Conservation (phyloP, 306 rosid genomes). For the Fragaria iinumae region DNA sequence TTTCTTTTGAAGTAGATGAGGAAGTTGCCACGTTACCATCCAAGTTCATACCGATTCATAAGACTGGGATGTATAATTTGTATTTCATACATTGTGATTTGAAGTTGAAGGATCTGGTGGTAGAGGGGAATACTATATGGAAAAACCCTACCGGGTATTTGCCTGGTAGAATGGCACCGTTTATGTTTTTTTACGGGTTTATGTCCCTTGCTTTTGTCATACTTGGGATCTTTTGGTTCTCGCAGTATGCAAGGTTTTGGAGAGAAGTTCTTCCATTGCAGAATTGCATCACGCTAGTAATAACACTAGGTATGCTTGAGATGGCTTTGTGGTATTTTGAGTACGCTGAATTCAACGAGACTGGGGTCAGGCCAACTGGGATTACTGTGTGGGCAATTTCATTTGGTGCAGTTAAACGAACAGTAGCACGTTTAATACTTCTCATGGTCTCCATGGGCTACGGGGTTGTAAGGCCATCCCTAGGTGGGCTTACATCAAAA, state of each 20-base stretch:
- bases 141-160: constrained; percentile 86
- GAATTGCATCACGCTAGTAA: constrained; percentile 87
- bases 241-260: constrained; percentile 87
- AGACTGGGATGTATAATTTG: constrained; percentile 96
- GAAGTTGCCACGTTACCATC: constrained; percentile 50
- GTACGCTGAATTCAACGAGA: constrained; percentile 85
- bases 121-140: constrained; percentile 92
- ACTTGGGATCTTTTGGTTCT: constrained; percentile 92
- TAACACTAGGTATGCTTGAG: constrained; percentile 94
- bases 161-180: constrained; percentile 99
- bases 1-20: constrained; percentile 54
- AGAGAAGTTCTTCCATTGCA: constrained; percentile 84
- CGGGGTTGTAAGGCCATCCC: constrained; percentile 96
- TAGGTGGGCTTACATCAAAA: constrained; percentile 94
- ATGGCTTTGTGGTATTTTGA: constrained; percentile 94
- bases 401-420: constrained; percentile 77
- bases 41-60: constrained; percentile 57
- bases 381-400: constrained; percentile 91
- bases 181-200: constrained; percentile 76
- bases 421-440: constrained; percentile 77
- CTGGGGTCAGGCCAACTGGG: constrained; percentile 89
- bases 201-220: constrained; percentile 87
- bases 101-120: constrained; percentile 63
- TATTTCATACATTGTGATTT: constrained; percentile 92
- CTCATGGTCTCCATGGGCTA: constrained; percentile 92